Base-by-base conservation (phyloP, 495 filamentous ascomycete species). In the Penicillium subrubescens region DNA sequence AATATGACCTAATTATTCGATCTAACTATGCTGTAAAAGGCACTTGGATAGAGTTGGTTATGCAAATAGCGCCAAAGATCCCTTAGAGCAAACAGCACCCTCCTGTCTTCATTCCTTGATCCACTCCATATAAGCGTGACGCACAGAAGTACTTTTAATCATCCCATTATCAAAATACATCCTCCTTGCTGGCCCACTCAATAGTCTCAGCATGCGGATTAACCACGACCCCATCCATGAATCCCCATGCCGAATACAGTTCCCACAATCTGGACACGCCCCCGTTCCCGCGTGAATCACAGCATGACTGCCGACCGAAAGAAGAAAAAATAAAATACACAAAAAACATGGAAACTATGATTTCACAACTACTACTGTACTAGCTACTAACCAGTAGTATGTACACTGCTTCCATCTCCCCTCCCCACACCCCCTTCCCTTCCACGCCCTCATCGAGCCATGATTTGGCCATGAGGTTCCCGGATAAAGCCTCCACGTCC, bases 101-200 rank as follows among this genome's bases (percentile, higher is more conserved):
- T 31, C 25, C 25, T n/a, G 27, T 55, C 51, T 23, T 29, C 58
- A 59, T 57, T 61, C 27, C 33, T 35, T 39, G 39, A 15, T 15
- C 58, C 29, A 33, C 27, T 15, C 27, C 31, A 2, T 17, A 25
- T 58, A 21, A 23, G 17, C 48, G 14, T 31, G 48, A 31, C 44
- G 44, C 25, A 48, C 14, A 41, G 44, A 48, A 48, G 15, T 52
- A 52, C 48, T 52, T 52, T 17, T 53, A 59, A 62, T 64, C 53
- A 41, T 65, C 41, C 53, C 54, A 27, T 57, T 25, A 52, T 27
- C 11, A 27, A 27, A 27, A 27, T 27, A 48, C 48, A 52, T n/a
- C 12, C 48, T 51, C 65, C 67, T 70, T 70, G 59, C 67, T 63
- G 61, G 57, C 35, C 43, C 52, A 27, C 61, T 52, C 60, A 70